Evolutionary conservation across 2,329 filamentous ascomycete genomes (phyloP).

Genomic region (Conoideocrella luteorostrata): DNA sequence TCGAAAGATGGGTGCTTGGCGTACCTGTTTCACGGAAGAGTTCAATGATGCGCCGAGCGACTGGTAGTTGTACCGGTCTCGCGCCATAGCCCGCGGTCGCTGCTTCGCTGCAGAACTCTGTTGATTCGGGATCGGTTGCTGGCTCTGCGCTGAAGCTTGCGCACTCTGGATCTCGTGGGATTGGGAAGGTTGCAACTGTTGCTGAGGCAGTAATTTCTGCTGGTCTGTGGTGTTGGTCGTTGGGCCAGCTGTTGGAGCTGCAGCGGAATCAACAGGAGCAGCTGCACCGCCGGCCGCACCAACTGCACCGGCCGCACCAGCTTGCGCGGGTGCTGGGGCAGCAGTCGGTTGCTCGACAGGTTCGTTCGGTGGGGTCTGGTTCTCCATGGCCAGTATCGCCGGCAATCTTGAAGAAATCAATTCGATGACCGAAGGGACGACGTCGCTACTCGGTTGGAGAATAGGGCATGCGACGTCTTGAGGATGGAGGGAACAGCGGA

Average conservation of each 20-base stretch:
- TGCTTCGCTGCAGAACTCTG: constrained; percentile 17
- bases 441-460: neutral
- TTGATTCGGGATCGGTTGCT: constrained; percentile 11
- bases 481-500: neutral
- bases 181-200: constrained; percentile 9
- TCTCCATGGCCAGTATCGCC: constrained; percentile 8
- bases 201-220: constrained; percentile 9
- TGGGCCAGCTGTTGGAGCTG: neutral
- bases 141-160: constrained; percentile 10
- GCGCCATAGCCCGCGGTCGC: constrained; percentile 25
- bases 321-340: constrained; percentile 4
- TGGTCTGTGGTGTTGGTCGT: neutral
- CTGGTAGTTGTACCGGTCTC: constrained; percentile 54
- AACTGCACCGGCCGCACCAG: constrained; percentile 2
- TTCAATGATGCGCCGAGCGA: constrained; percentile 62
- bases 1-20: constrained; percentile 14
- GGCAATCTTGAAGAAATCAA: constrained; percentile 1
- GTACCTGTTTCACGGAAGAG: constrained; percentile 62
- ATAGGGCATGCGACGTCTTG: neutral
- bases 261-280: neutral
- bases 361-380: neutral
- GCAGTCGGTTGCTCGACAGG: neutral
- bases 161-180: constrained; percentile 6
- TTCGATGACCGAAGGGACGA: constrained; percentile 1
- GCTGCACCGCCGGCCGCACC: neutral